Percentiles rank a stretch among this genome's conserved stretches.
Conservation (phyloP, 2,329 filamentous ascomycete species). For the Epichloe glyceriae region DNA sequence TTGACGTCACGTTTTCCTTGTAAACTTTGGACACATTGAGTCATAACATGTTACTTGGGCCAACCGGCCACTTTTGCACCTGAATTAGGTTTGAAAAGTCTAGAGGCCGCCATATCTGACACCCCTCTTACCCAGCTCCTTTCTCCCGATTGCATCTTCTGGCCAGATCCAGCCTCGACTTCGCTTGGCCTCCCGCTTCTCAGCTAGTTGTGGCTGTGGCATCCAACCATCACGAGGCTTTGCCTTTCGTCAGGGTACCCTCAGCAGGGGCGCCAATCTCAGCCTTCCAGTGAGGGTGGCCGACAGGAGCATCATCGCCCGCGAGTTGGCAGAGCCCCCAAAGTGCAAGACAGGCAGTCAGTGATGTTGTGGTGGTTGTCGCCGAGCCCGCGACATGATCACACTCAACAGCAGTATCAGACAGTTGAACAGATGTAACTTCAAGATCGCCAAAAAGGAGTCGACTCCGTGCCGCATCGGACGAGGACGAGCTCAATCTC, state of each 20-base stretch:
- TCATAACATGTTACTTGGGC: not conserved
- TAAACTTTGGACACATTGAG: not conserved
- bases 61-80: not conserved
- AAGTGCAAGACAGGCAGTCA: conserved; percentile 61
- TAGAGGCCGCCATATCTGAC: conserved; percentile 37
- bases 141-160: conserved; percentile 57
- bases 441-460: conserved; percentile 81
- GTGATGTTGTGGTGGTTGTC: conserved; percentile 26
- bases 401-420: conserved; percentile 22
- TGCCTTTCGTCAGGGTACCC: conserved; percentile 56
- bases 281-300: conserved; percentile 50
- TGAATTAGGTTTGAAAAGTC: not conserved
- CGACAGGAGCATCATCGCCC: conserved; percentile 37
- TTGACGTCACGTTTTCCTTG: not conserved
- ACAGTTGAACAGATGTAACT: conserved; percentile 48
- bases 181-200: conserved; percentile 66
- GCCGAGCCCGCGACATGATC: conserved; percentile 24
- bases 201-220: conserved; percentile 55
- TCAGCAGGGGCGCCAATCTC: conserved; percentile 67
- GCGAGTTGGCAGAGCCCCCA: conserved; percentile 69
- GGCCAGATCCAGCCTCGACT: conserved; percentile 63
- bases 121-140: conserved; percentile 57
- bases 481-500: conserved; percentile 92
- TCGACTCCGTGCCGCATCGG: conserved; percentile 57
- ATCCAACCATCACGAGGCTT: conserved; percentile 63